Conservation (phyloP, 371 early-diverging fungal species). For the Mortierella sp. region DNA sequence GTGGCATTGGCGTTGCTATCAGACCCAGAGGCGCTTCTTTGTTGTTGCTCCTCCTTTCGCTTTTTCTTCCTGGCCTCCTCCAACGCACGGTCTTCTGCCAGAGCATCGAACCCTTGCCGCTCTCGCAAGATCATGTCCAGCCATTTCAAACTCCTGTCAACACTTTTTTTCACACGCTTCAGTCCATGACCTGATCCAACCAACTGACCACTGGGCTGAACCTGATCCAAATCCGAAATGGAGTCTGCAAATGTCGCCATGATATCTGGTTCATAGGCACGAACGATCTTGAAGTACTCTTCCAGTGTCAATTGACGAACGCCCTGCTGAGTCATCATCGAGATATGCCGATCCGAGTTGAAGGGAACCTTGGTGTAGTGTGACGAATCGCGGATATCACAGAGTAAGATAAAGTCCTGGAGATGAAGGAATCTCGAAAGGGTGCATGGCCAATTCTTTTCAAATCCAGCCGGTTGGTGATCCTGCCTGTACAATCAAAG, state of each 20-base stretch:
- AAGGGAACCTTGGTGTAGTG: conserved; percentile 55
- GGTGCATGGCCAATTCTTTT: conserved; percentile 60
- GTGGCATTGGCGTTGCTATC: neutral
- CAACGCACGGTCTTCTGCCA: conserved; percentile 23
- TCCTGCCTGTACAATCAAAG: conserved; percentile 29
- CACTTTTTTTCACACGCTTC: conserved; percentile 73
- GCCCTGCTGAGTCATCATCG: conserved; percentile 75
- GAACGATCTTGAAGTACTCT: conserved; percentile 61
- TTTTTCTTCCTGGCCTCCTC: conserved; percentile 22
- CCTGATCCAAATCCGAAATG: conserved; percentile 54
- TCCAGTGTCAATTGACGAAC: conserved; percentile 67
- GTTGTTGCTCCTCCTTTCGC: neutral
- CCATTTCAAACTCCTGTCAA: conserved; percentile 76
- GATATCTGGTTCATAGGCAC: conserved; percentile 66
- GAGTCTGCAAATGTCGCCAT: conserved; percentile 57
- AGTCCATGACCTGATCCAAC: conserved; percentile 52
- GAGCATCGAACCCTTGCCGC: conserved; percentile 27
- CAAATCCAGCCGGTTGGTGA: conserved; percentile 43
- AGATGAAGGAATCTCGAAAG: conserved; percentile 66
- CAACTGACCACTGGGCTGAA: conserved; percentile 1
- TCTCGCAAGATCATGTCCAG: conserved; percentile 58
- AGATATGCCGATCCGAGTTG: conserved; percentile 73
- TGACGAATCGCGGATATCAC: conserved; percentile 75
- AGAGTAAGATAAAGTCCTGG: conserved; percentile 63
- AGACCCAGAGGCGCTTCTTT: neutral